phyloP scores from a whole-genome alignment of 2,329 filamentous ascomycete species.

The Fusarium sp. region DNA sequence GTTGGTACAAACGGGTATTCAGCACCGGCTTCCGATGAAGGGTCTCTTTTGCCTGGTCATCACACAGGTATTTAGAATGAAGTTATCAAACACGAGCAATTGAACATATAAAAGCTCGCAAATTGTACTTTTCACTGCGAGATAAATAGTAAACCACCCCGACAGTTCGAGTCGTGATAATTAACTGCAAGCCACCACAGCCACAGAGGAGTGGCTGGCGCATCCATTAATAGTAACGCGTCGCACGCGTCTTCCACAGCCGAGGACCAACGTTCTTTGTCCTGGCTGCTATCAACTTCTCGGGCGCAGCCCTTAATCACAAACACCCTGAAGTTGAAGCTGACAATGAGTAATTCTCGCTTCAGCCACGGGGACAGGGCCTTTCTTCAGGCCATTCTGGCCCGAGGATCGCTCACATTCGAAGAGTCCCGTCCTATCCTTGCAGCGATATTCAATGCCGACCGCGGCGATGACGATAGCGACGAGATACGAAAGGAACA shows the following conservation, averaged over 20 bases:
- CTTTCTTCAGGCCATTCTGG: slow-evolving; percentile 89
- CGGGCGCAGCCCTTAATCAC: neutral
- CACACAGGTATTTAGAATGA: too few relatives aligned
- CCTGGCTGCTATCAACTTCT: neutral
- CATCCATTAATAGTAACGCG: slow-evolving; percentile 38
- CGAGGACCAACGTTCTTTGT: slow-evolving; percentile 2
- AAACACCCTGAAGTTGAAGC: slow-evolving; percentile 39
- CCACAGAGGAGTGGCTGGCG: slow-evolving; percentile 5
- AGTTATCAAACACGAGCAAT: too few relatives aligned
- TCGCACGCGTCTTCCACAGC: slow-evolving; percentile 30
- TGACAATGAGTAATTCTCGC: slow-evolving; percentile 45
- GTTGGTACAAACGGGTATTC: too few relatives aligned
- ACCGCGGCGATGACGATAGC: slow-evolving; percentile 46
- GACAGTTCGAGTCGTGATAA: too few relatives aligned
- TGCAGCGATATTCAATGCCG: slow-evolving; percentile 76
- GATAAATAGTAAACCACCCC: too few relatives aligned
- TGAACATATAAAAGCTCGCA: too few relatives aligned
- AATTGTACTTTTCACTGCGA: too few relatives aligned
- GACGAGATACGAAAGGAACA: slow-evolving; percentile 65
- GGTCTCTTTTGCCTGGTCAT: too few relatives aligned
- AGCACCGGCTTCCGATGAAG: too few relatives aligned
- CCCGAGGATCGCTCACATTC: slow-evolving; percentile 80
- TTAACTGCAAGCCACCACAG: slow-evolving; percentile 4
- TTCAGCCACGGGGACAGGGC: slow-evolving; percentile 79
- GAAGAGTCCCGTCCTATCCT: slow-evolving; percentile 78